phyloP scores from a whole-genome alignment of 2,329 filamentous ascomycete species.

The Fusarium veterinarium region DNA sequence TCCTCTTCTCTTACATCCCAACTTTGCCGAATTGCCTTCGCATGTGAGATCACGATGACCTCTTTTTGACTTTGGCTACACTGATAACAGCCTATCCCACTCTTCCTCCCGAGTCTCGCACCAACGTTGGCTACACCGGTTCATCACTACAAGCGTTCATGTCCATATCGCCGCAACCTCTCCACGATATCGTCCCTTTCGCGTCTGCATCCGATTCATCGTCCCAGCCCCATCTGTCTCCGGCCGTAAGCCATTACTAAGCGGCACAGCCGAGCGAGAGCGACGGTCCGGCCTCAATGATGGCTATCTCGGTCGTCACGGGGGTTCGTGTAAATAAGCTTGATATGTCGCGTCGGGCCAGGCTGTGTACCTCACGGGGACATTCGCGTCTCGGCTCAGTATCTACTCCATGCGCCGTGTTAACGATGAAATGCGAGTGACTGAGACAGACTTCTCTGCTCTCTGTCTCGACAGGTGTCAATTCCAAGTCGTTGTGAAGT shows the following conservation, averaged over 20 bases:
- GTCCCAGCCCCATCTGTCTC: no score
- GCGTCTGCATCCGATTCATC: not conserved
- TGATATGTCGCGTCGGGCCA: not conserved
- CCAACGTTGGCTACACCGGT: not conserved
- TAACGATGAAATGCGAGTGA: not conserved
- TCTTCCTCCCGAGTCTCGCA: not conserved
- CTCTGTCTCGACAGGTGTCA: not conserved
- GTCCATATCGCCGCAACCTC: no score
- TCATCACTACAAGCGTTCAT: no score
- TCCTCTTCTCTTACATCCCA: not conserved
- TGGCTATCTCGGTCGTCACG: not conserved
- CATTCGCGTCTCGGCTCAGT: not conserved
- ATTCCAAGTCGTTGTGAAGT: accelerated
- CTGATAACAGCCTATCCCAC: not conserved
- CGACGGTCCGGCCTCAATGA: not conserved
- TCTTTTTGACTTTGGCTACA: not conserved
- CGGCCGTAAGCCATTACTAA: not conserved
- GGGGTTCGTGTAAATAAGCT: not conserved
- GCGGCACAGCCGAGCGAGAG: not conserved
- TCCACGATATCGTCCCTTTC: not conserved
- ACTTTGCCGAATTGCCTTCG: not conserved
- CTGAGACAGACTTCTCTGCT: no score
- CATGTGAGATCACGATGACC: not conserved
- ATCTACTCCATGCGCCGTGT: no score
- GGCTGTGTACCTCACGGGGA: no score